Percentiles rank a stretch among this genome's conserved stretches.
Conservation (phyloP, 179 eudicot species). For the Patellifolia procumbens region DNA sequence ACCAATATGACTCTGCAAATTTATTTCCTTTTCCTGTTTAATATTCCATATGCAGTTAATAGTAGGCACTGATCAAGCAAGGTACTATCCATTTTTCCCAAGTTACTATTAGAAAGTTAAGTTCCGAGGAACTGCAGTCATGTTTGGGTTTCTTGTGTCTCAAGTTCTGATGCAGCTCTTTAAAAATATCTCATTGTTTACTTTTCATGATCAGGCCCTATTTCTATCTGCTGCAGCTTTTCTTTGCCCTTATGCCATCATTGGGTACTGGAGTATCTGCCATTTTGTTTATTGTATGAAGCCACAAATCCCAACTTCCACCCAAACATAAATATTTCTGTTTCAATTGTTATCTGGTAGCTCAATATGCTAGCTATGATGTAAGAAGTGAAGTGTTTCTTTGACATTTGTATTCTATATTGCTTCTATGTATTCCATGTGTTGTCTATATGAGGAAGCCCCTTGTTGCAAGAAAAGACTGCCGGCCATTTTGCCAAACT, state of each 20-base stretch:
- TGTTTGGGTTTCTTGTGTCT: constrained; percentile 3
- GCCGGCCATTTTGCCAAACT: background rate
- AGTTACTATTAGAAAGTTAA: no score
- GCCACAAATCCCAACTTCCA: constrained; percentile 1
- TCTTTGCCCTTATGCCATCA: constrained; percentile 85
- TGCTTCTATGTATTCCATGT: no score
- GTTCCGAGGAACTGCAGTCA: background rate
- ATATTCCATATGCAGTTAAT: no score
- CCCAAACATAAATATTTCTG: constrained; percentile 36
- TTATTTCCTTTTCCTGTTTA: no score
- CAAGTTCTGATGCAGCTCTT: constrained; percentile 9
- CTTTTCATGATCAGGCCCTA: constrained; percentile 61
- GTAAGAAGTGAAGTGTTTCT: constrained; percentile 42
- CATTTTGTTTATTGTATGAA: constrained; percentile 16
- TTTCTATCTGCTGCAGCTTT: constrained; percentile 84
- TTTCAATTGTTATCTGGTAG: constrained; percentile 92
- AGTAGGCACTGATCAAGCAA: no score
- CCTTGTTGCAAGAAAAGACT: background rate
- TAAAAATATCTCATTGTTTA: constrained; percentile 24
- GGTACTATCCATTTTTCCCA: no score
- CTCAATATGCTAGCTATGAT: constrained; percentile 76
- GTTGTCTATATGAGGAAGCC: constrained; percentile 1
- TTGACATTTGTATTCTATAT: background rate
- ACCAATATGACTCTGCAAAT: no score
- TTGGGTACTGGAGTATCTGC: constrained; percentile 51